Evolutionary conservation across 2,329 filamentous ascomycete species (phyloP).

Genomic region (Furcasterigmium furcatum): DNA sequence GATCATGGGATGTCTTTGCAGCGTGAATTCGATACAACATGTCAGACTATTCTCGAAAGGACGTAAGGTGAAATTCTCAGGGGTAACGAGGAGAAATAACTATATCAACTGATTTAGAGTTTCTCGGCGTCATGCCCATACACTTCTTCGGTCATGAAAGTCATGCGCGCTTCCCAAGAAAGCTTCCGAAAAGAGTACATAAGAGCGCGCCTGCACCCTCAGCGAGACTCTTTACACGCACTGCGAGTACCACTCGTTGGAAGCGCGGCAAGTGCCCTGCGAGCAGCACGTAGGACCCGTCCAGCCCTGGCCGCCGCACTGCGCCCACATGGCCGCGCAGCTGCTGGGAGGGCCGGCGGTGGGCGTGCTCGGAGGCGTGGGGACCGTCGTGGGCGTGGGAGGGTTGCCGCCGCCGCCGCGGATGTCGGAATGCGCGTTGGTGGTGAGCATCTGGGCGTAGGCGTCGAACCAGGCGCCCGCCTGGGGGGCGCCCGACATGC

Average conservation of each 20-base stretch:
- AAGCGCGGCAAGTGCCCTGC: conserved; percentile 20
- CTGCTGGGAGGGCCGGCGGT: conserved; percentile 7
- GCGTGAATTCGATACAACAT: too few species aligned
- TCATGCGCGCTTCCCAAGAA: too few species aligned
- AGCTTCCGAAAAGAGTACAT: too few species aligned
- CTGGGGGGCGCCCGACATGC: conserved; percentile 28
- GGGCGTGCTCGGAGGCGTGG: background rate
- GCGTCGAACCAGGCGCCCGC: conserved; percentile 39
- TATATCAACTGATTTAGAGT: too few species aligned
- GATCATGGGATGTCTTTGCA: too few species aligned
- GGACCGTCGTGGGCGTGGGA: background rate
- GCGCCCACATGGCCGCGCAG: conserved; percentile 14
- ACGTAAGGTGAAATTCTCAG: too few species aligned
- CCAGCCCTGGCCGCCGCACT: conserved; percentile 19
- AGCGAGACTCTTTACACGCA: conserved; percentile 13
- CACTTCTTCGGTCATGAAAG: too few species aligned
- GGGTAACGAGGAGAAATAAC: too few species aligned
- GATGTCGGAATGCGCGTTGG: conserved; percentile 27
- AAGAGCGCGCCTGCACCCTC: too few species aligned
- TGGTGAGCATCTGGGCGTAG: conserved; percentile 34
- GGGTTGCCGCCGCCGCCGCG: background rate
- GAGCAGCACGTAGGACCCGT: conserved; percentile 20
- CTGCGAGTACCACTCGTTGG: conserved; percentile 21
- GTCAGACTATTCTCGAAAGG: too few species aligned
- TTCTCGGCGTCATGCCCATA: too few species aligned